A percentile compares a stretch with the other conserved stretches of the same genome.
These are phyloP conservation scores for Microcyclospora pomicola DNA, from an alignment of 2,329 filamentous ascomycete species.

Conservation along the genomic window DNA sequence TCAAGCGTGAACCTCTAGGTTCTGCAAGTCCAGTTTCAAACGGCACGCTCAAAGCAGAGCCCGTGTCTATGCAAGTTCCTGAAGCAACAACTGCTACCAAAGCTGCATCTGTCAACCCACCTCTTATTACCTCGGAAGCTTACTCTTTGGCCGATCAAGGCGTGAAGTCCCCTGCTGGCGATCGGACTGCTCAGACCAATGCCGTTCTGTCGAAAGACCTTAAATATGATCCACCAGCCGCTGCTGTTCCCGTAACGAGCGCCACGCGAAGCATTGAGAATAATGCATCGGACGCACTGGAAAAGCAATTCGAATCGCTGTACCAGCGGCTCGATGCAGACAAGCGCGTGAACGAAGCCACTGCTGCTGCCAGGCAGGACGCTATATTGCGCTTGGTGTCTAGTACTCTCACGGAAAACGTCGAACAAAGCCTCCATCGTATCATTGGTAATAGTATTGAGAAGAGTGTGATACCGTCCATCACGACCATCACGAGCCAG, in stretches of 20 bases:
- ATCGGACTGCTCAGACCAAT: not conserved
- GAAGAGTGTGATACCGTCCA: conserved; percentile 57
- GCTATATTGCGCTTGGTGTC: conserved; percentile 55
- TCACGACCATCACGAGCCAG: conserved; percentile 53
- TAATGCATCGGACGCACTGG: not conserved
- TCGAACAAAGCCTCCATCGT: conserved; percentile 60
- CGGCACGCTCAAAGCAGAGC: conserved; percentile 6
- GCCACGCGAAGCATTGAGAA: no score
- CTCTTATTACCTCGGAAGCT: conserved; percentile 23
- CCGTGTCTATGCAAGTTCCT: conserved; percentile 11
- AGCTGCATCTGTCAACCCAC: conserved; percentile 16
- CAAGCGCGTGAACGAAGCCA: conserved; percentile 48
- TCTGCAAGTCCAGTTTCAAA: conserved; percentile 10
- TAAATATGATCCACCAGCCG: not conserved
- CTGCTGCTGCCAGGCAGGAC: conserved; percentile 52
- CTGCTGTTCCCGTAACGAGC: not conserved
- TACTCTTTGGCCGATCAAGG: conserved; percentile 29
- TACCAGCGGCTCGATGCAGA: conserved; percentile 57
- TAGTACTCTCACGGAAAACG: conserved; percentile 53
- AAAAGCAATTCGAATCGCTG: conserved; percentile 39
- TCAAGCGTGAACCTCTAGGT: conserved; percentile 9
- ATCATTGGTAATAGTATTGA: conserved; percentile 68
- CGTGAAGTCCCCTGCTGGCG: conserved; percentile 5
- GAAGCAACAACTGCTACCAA: conserved; percentile 8
- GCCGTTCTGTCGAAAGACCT: not conserved